These are phyloP conservation scores for Aspergillus conjunctus DNA, from an alignment of 495 filamentous ascomycete species.

Conservation along the genomic window DNA sequence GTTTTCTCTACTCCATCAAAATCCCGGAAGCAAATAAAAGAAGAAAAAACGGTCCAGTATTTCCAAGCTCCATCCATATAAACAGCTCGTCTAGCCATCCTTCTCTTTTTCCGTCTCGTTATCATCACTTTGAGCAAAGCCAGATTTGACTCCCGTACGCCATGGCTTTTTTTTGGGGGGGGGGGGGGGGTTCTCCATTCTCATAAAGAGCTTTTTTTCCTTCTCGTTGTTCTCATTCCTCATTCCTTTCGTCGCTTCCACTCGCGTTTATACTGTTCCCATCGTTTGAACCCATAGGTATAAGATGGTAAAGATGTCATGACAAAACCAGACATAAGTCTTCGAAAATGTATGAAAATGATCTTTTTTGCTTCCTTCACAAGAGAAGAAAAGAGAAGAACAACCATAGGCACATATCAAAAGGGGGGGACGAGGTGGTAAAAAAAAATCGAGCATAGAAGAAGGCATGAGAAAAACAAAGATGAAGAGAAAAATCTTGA, in stretches of 20 bases:
- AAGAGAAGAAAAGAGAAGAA: conserved; percentile 11
- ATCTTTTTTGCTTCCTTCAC: conserved; percentile 14
- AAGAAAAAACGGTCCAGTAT: not conserved
- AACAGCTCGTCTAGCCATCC: not conserved
- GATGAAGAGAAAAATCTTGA: conserved; percentile 21
- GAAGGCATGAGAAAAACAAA: conserved; percentile 22
- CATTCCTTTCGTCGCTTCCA: not conserved
- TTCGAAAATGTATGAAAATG: conserved; percentile 8
- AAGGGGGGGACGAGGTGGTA: conserved; percentile 12
- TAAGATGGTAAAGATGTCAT: not conserved
- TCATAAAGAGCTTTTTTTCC: conserved; percentile 4
- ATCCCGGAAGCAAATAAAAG: not conserved
- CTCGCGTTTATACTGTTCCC: conserved; percentile 7
- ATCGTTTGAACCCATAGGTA: not conserved
- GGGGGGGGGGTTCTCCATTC: too few species aligned
- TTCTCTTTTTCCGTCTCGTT: conserved; percentile 18
- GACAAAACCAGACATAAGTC: not conserved
- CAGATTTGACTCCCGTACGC: conserved; percentile 46
- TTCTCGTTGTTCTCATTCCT: not conserved
- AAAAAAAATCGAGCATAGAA: conserved; percentile 16
- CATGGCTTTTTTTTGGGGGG: conserved; percentile 28
- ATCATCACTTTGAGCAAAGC: conserved; percentile 35
- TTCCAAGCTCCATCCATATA: not conserved
- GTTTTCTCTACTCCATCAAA: not conserved
- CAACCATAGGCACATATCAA: conserved; percentile 19